These are phyloP conservation scores for Mortierella sp. DNA, from an alignment of 371 early-diverging fungal genomes.

Conservation along the genomic window DNA sequence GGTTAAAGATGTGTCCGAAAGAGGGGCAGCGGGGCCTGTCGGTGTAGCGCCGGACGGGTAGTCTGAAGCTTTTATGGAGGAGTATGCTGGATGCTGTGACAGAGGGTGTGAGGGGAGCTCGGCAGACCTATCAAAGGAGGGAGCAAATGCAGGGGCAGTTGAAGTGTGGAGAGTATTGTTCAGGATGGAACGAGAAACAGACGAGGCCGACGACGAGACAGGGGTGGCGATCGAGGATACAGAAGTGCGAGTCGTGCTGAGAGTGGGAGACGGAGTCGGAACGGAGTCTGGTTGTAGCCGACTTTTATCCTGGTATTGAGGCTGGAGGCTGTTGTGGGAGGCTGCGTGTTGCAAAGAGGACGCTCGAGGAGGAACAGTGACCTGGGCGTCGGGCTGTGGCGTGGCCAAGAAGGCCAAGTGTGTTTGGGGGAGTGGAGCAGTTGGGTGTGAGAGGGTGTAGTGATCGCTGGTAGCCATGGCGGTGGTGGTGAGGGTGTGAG, in stretches of 20 bases:
- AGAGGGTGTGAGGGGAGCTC: too few relatives aligned
- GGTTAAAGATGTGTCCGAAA: too few relatives aligned
- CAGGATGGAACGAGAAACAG: slow-evolving; percentile 16
- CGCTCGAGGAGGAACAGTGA: too few relatives aligned
- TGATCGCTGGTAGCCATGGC: slow-evolving; percentile 11
- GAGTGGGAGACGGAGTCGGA: slow-evolving; percentile 36
- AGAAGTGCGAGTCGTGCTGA: slow-evolving; percentile 32
- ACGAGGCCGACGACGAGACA: slow-evolving; percentile 30
- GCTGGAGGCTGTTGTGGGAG: too few relatives aligned
- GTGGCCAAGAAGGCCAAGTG: too few relatives aligned
- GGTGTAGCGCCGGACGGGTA: too few relatives aligned
- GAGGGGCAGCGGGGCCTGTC: too few relatives aligned
- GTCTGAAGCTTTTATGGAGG: too few relatives aligned
- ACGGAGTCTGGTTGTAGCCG: slow-evolving; percentile 8
- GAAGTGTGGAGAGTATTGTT: slow-evolving; percentile 10
- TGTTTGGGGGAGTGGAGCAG: too few relatives aligned
- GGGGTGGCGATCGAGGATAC: slow-evolving; percentile 13
- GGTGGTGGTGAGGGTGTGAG: slow-evolving; percentile 13
- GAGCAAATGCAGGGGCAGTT: slow-evolving; percentile 20
- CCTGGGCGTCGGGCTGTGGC: neutral
- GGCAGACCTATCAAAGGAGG: slow-evolving; percentile 20
- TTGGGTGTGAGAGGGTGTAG: slow-evolving; percentile 5
- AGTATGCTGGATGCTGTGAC: too few relatives aligned
- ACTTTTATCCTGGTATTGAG: neutral
- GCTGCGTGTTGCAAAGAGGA: too few relatives aligned